Percentiles rank a stretch among this genome's conserved stretches.
Evolutionary conservation across 2,329 filamentous ascomycete genomes (phyloP).

Genomic region (Cercospora canescens): DNA sequence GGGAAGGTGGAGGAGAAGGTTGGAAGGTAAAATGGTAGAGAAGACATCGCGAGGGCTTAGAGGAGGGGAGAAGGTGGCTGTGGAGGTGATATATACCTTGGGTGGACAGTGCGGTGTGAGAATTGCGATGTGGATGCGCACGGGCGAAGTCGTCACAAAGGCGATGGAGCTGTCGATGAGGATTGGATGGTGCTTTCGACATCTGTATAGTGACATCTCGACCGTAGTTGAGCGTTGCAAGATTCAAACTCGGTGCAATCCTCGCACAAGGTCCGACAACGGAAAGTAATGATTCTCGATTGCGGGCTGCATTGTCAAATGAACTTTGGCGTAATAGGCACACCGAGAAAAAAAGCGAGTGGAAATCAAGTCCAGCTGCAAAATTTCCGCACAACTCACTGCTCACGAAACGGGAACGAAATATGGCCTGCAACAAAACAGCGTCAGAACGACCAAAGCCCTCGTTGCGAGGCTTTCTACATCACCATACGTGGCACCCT

Average conservation of each 20-base stretch:
- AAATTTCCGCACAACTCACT: too few species aligned
- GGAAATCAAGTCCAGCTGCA: too few species aligned
- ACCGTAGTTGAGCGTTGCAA: constrained; percentile 7
- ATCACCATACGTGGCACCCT: background rate
- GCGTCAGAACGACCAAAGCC: too few species aligned
- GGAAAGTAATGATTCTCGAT: background rate
- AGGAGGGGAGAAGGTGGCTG: background rate
- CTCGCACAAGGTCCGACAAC: background rate
- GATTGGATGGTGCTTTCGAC: background rate
- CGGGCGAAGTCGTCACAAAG: background rate
- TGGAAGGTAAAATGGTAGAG: background rate
- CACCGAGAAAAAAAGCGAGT: too few species aligned
- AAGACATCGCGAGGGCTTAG: too few species aligned
- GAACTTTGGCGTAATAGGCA: too few species aligned
- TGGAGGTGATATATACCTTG: background rate
- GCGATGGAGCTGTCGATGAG: background rate
- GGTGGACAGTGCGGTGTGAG: background rate
- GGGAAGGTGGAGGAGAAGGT: constrained; percentile 13
- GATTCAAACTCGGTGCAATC: background rate
- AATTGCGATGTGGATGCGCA: background rate
- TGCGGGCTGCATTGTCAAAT: background rate
- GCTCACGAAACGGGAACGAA: too few species aligned
- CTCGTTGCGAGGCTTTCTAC: too few species aligned
- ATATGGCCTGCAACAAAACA: too few species aligned
- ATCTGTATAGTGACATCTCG: constrained; percentile 9